These are phyloP conservation scores for Candida xyloterini DNA, from an alignment of 805 yeast genomes.

Conservation along the genomic window DNA sequence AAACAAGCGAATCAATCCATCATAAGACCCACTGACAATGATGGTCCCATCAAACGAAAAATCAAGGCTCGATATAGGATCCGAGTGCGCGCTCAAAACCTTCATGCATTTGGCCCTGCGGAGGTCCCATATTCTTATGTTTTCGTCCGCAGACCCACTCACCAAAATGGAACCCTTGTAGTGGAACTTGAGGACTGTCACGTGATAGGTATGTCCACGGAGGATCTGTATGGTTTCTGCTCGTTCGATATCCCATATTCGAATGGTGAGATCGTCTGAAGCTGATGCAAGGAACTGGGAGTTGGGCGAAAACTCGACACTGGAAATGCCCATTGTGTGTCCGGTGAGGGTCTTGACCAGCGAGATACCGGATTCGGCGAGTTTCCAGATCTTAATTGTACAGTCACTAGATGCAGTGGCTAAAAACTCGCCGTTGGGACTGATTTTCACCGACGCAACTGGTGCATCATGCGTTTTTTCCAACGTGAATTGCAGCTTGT, in stretches of 20 bases:
- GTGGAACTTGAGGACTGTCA: slow-evolving; percentile 67
- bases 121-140: slow-evolving; percentile 87
- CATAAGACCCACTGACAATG: slow-evolving; percentile 82
- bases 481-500: slow-evolving; percentile 11
- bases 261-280: slow-evolving; percentile 78
- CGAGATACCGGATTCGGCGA: slow-evolving; percentile 32
- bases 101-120: slow-evolving; percentile 64
- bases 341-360: slow-evolving; percentile 41
- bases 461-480: slow-evolving; percentile 10
- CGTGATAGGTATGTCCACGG: slow-evolving; percentile 82
- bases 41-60: slow-evolving; percentile 77
- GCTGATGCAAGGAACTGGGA: slow-evolving; percentile 73
- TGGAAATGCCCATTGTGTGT: slow-evolving; percentile 71
- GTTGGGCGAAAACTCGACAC: slow-evolving; percentile 75
- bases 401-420: slow-evolving; percentile 62
- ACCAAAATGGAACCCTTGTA: slow-evolving; percentile 73
- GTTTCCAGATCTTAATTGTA: slow-evolving; percentile 56
- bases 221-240: slow-evolving; percentile 51
- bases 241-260: slow-evolving; percentile 62
- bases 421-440: slow-evolving; percentile 56
- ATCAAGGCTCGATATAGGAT: slow-evolving; percentile 77
- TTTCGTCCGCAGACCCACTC: slow-evolving; percentile 87
- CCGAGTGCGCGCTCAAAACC: slow-evolving; percentile 89
- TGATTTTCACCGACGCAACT: slow-evolving; percentile 50
- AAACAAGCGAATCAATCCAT: slow-evolving; percentile 85